A percentile compares a stretch with the other conserved stretches of the same genome.
Evolutionary conservation across 495 filamentous ascomycete species (phyloP).

Genomic region (Talaromyces wortmannii): DNA sequence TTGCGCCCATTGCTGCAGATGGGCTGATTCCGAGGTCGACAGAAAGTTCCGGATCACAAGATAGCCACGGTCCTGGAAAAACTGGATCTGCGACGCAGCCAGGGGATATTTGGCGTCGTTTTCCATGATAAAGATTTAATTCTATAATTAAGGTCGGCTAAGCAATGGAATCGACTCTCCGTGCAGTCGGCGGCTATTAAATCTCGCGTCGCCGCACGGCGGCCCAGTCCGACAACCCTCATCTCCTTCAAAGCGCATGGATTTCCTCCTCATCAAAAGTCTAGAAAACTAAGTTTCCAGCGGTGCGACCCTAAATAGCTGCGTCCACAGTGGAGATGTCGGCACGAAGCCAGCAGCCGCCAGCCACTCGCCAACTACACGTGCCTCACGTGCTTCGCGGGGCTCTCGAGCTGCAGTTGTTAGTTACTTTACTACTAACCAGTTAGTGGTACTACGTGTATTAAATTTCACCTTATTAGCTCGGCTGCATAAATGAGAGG

Average conservation of each 20-base stretch:
- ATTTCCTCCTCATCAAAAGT: background rate
- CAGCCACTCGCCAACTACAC: background rate
- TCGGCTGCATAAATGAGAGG: too few relatives aligned
- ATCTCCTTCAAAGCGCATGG: background rate
- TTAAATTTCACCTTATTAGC: too few relatives aligned
- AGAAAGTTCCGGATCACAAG: constrained; percentile 28
- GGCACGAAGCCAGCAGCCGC: background rate
- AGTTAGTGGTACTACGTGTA: too few relatives aligned
- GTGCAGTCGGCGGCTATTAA: background rate
- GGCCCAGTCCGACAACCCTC: background rate
- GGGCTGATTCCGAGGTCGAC: constrained; percentile 11
- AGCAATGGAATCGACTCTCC: background rate
- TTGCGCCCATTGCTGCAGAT: constrained; percentile 33
- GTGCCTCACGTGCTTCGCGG: background rate
- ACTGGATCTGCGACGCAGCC: constrained; percentile 21
- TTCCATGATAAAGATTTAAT: constrained; percentile 9
- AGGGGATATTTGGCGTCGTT: constrained; percentile 15
- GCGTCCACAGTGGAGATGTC: background rate
- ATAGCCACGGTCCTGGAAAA: constrained; percentile 33
- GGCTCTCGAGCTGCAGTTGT: too few relatives aligned
- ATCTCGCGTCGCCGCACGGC: background rate
- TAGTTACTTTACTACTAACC: too few relatives aligned
- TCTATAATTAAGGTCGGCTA: background rate
- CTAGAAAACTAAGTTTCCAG: background rate
- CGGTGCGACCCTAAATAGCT: background rate